Conservation (phyloP, 306 rosid genomes). For the Fragaria vesca region DNA sequence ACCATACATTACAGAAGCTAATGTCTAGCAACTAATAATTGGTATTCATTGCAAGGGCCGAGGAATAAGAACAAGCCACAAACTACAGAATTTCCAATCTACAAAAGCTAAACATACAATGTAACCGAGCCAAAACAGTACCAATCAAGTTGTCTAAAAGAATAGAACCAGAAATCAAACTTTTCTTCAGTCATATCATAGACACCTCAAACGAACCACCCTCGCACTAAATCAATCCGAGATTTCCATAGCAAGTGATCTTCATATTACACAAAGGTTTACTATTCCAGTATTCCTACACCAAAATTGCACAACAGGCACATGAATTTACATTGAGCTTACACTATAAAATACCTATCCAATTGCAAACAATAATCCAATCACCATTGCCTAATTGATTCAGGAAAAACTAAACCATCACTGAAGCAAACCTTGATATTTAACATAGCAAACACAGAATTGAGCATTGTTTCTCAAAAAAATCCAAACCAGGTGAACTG, state of each 20-base stretch:
- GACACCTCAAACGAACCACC: neutral
- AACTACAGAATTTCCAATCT: neutral
- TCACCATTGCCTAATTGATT: neutral
- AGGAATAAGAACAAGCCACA: neutral
- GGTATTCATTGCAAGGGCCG: neutral
- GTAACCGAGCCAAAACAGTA: neutral
- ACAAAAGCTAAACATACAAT: neutral
- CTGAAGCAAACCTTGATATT: neutral
- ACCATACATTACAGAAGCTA: neutral
- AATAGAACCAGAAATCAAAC: neutral
- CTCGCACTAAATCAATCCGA: neutral
- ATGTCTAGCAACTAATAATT: neutral
- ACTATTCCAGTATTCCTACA: neutral
- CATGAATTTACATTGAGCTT: neutral
- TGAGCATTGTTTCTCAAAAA: neutral
- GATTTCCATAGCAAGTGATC: neutral
- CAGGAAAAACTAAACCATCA: neutral
- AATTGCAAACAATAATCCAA: neutral
- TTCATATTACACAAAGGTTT: neutral
- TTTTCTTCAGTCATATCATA: neutral
- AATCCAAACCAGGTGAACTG: slow-evolving; percentile 6
- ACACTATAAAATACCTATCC: neutral
- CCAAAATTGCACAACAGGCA: neutral
- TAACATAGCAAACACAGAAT: slow-evolving; percentile 5
- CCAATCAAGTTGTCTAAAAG: neutral